Evolutionary conservation across 768 basidiomycete species (phyloP).

Genomic region (Infundibulicybe gibba): DNA sequence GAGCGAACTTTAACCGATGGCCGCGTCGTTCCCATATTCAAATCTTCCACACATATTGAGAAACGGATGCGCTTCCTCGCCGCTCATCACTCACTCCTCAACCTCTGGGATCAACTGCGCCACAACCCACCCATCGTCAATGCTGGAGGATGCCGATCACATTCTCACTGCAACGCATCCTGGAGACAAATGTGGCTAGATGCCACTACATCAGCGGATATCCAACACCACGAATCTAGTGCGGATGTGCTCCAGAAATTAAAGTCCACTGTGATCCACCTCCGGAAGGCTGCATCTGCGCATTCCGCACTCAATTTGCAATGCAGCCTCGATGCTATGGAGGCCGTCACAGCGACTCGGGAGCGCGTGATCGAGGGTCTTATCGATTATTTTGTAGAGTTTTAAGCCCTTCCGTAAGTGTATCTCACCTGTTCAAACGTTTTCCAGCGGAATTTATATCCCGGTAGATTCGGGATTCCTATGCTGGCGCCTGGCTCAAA

Average conservation of each 20-base stretch:
- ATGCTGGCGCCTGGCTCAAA: too few species aligned
- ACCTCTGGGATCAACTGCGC: constrained; percentile 52
- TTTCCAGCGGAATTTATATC: too few species aligned
- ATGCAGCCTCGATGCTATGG: constrained; percentile 42
- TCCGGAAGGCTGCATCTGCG: constrained; percentile 32
- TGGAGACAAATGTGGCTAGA: constrained; percentile 51
- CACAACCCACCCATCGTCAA: constrained; percentile 40
- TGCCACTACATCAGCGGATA: constrained; percentile 44
- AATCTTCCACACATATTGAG: constrained; percentile 24
- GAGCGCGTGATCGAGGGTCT: constrained; percentile 38
- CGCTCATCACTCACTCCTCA: constrained; percentile 54
- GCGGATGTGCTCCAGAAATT: constrained; percentile 64
- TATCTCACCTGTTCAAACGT: too few species aligned
- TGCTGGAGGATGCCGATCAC: constrained; percentile 41
- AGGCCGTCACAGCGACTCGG: constrained; percentile 32
- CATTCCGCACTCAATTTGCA: constrained; percentile 29
- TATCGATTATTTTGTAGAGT: constrained; percentile 31
- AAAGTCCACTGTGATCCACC: constrained; percentile 34
- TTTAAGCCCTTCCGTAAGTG: constrained; percentile 4
- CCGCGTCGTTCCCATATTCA: constrained; percentile 25
- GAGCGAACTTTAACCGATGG: constrained; percentile 28
- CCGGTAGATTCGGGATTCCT: too few species aligned
- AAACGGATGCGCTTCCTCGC: constrained; percentile 47
- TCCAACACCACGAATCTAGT: constrained; percentile 28
- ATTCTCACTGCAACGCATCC: constrained; percentile 43